These are phyloP conservation scores for Anisogramma anomala DNA, from an alignment of 2,329 filamentous ascomycete species.

Conservation along the genomic window DNA sequence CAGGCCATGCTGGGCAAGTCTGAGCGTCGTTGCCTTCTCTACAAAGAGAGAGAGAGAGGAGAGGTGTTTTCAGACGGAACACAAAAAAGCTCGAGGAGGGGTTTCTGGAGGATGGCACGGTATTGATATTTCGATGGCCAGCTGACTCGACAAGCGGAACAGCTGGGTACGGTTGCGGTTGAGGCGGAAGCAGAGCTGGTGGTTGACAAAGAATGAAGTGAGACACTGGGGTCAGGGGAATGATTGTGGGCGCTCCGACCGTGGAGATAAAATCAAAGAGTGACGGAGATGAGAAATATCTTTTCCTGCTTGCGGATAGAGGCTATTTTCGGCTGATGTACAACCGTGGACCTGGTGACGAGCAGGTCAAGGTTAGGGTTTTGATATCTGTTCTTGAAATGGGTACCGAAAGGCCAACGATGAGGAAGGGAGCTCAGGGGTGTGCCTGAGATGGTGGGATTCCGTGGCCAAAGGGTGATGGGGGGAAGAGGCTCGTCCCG, in stretches of 20 bases:
- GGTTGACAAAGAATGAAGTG: neutral
- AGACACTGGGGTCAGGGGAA: neutral
- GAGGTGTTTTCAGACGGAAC: neutral
- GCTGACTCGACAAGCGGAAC: neutral
- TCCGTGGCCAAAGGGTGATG: constrained; percentile 8
- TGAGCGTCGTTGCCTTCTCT: neutral
- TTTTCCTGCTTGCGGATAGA: neutral
- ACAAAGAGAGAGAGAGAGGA: neutral
- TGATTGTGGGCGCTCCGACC: no score
- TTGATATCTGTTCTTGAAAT: neutral
- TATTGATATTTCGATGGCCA: neutral
- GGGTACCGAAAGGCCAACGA: neutral
- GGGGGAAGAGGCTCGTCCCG: constrained; percentile 1
- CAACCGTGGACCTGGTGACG: neutral
- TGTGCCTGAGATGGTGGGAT: neutral
- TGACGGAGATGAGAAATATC: neutral
- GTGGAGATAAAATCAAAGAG: neutral
- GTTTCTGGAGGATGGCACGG: neutral
- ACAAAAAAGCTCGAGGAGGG: no score
- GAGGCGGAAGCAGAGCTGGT: neutral
- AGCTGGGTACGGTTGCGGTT: constrained; percentile 3
- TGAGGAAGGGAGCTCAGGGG: neutral
- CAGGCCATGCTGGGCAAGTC: constrained; percentile 2
- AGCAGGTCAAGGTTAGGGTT: neutral
- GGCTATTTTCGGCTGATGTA: neutral